Evolutionary conservation across 805 yeast genomes (phyloP), one percentile per base, ranked within the genome.

Genomic region (Ogataea angusta): DNA sequence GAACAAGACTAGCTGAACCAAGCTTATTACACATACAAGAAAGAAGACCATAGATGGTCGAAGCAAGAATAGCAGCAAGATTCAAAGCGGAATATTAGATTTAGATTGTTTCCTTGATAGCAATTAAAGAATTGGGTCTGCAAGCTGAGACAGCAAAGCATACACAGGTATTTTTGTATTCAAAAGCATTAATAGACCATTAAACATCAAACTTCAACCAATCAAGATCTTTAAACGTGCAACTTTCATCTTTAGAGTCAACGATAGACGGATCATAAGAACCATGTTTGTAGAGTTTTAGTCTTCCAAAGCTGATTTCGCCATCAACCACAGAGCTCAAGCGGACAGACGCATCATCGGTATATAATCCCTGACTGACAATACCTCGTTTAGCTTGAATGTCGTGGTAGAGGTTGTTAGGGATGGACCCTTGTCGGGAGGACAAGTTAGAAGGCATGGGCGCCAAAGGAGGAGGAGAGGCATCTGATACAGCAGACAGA

Each of bases 171-270:
- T 10, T 14, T n/a, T 7, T 10, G 28, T n/a, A n/a, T n/a, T n/a
- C 2, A 15, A 19, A 37, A 26, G 5, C 22, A 6, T 48, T 43
- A 47, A 6, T 14, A 14, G 9, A 19, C 10, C 5, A 13, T 47
- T 37, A 62, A 35, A 60, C 56, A 34, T 62, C 66, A 49, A 63
- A 63, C 39, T 57, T 61, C 23, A 63, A 46, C 68, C 68, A 63
- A 22, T 62, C 68, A 13, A 63, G 49, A 39, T 62, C 65, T 15
- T 52, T 53, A 32, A 55, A 26, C 5, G 36, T 13, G 10, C 23
- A 30, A 13, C 15, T 30, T n/a, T 15, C 31, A 29, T 29, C 19
- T 29, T 16, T 14, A 8, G 36, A 5, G 13, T 32, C 27, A 5
- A 17, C 21, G 13, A 9, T 3, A 14, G 15, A n/a, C 10, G 36